A percentile compares a stretch with the other conserved stretches of the same genome.
Evolutionary conservation across 495 filamentous ascomycete genomes (phyloP).

Genomic region (Achaetomiella virescens): DNA sequence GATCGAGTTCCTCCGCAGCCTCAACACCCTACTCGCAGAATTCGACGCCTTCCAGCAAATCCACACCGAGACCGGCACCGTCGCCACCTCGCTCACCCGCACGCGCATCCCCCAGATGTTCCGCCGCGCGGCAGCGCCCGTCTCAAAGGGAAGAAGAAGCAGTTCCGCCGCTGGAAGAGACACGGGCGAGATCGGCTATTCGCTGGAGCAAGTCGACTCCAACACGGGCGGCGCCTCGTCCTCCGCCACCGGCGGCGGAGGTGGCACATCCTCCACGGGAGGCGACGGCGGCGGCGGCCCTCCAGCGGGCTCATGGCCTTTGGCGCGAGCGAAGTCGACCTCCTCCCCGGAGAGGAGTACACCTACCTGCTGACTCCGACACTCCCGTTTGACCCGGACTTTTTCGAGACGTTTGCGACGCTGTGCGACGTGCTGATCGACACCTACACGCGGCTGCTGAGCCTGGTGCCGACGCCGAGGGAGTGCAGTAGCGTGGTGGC

Average conservation of each 20-base stretch:
- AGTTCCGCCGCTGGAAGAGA: constrained; percentile 48
- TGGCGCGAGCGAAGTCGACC: constrained; percentile 40
- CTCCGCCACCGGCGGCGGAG: background rate
- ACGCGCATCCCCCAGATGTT: constrained; percentile 86
- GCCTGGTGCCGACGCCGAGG: constrained; percentile 58
- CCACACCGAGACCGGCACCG: constrained; percentile 67
- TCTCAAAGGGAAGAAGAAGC: constrained; percentile 59
- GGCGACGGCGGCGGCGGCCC: constrained; percentile 6
- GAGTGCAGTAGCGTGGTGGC: constrained; percentile 57
- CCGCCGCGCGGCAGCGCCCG: constrained; percentile 52
- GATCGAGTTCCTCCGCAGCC: constrained; percentile 76
- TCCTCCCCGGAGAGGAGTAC: constrained; percentile 72
- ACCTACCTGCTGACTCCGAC: constrained; percentile 80
- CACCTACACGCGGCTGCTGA: constrained; percentile 72
- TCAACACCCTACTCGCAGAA: constrained; percentile 80
- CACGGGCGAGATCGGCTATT: constrained; percentile 6
- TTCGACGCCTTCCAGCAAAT: constrained; percentile 89
- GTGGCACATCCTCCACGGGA: constrained; percentile 5
- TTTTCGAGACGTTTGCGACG: constrained; percentile 94
- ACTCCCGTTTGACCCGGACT: constrained; percentile 96
- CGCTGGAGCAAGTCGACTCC: constrained; percentile 27
- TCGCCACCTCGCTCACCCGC: constrained; percentile 64
- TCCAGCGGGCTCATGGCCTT: constrained; percentile 40
- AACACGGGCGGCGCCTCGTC: background rate
- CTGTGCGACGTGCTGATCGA: constrained; percentile 94